phyloP scores from a whole-genome alignment of 331 rosid species.

The Pyrus hybrid region DNA sequence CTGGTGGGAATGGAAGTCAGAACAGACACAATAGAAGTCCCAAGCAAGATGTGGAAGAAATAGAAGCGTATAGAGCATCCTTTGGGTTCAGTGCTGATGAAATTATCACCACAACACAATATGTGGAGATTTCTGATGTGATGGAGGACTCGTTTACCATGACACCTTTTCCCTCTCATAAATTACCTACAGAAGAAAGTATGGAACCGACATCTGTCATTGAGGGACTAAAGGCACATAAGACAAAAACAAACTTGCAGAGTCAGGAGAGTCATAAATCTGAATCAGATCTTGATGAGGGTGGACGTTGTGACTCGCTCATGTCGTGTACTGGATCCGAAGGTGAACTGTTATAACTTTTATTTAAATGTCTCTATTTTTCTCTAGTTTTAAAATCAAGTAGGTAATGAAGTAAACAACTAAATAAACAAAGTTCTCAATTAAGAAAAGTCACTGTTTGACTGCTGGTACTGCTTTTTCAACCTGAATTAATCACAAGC shows the following conservation, averaged over 20 bases:
- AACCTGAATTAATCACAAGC: not conserved
- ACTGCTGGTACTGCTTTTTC: not conserved
- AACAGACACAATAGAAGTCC: conserved; percentile 71
- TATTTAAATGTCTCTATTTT: conserved; percentile 15
- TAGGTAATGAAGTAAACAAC: not conserved
- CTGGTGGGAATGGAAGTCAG: conserved; percentile 78
- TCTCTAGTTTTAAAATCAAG: not conserved
- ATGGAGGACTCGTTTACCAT: conserved; percentile 88
- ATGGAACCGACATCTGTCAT: conserved; percentile 43
- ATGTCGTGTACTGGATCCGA: conserved; percentile 37
- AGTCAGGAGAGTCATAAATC: conserved; percentile 34
- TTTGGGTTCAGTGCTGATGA: conserved; percentile 99
- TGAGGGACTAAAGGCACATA: conserved; percentile 46
- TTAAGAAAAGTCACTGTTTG: not conserved
- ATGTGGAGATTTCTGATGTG: conserved; percentile 95
- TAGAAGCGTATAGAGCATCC: conserved; percentile 98
- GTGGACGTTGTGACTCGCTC: conserved; percentile 27
- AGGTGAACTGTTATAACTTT: conserved; percentile 44
- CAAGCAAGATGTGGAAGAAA: conserved; percentile 93
- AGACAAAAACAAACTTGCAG: conserved; percentile 31
- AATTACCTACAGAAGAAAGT: conserved; percentile 52
- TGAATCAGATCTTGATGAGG: conserved; percentile 30
- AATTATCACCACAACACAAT: conserved; percentile 75
- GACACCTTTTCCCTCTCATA: conserved; percentile 66
- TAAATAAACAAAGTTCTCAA: not conserved